Evolutionary conservation across 2,329 filamentous ascomycete genomes (phyloP), one percentile per base, ranked within the genome.

Genomic region (Ceratocystis ficicola): DNA sequence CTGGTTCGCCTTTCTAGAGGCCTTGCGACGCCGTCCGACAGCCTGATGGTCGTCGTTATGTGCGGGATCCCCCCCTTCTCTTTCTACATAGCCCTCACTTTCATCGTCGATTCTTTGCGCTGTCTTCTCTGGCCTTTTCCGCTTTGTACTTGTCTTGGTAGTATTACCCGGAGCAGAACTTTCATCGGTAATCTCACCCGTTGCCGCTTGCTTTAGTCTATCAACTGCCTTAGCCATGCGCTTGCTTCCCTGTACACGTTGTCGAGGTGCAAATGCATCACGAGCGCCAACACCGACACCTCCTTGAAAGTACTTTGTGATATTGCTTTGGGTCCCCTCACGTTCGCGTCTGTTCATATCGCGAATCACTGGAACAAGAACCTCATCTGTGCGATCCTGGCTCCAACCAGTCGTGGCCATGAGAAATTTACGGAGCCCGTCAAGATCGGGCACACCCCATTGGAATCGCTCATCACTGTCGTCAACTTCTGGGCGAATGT

Each of bases 281-380:
- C 77, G 82, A 12, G 82, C 82, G 0, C 89, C 88, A 0, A 81
- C 81, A 0, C 89, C 89, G 0, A 90, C 86, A 3, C 78, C 76
- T 0, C 93, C 93, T 12, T 85, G 83, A 73, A 97, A 96, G 74
- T 86, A 99, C 28, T 86, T 81, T n/a, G 94, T 99, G 70, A 99
- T 96, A 71, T 99, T 99, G 67, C 86, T 86, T 78, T 99, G 94
- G 20, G 93, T 97, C 5, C 94, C 94, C 76, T 97, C 94, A 32
- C 85, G 81, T 69, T 90, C 88, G 48, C 94, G 82, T 3, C 85
- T 83, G 73, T 97, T 97, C 89, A 99, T 95, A 72, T 99, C 94
- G 66, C 86, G 83, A 69, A 99, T 94, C 1, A 99, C 95, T 0
- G 94, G 94, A 1, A 99, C 90, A 1, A 99, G 82, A 1, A 99